Evolutionary conservation across 306 rosid genomes (phyloP).

Genomic region (Prunus padus): DNA sequence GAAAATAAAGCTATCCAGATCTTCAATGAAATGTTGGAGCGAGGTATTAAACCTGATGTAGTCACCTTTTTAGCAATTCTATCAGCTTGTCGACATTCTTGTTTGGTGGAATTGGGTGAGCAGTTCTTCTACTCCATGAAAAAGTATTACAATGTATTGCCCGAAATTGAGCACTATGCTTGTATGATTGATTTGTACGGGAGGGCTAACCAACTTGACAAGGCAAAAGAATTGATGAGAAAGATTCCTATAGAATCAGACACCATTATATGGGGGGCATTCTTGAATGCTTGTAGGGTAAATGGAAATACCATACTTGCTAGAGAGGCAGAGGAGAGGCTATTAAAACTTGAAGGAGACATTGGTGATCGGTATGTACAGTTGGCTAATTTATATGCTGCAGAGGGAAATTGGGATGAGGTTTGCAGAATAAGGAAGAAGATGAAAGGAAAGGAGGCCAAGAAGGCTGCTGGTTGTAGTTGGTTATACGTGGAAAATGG

Average conservation of each 20-base stretch:
- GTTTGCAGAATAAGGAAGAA: conserved; percentile 79
- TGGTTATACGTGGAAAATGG: conserved; percentile 67
- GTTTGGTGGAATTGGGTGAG: conserved; percentile 64
- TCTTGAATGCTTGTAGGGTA: conserved; percentile 65
- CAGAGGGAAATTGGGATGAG: conserved; percentile 74
- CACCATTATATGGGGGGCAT: conserved; percentile 62
- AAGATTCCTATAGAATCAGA: conserved; percentile 56
- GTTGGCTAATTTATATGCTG: conserved; percentile 72
- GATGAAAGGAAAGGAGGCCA: conserved; percentile 71
- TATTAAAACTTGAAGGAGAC: conserved; percentile 42
- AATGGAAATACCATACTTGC: conserved; percentile 52
- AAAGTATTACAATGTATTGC: conserved; percentile 45
- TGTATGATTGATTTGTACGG: conserved; percentile 90
- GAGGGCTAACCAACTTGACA: conserved; percentile 59
- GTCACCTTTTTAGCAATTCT: conserved; percentile 73
- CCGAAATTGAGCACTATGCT: conserved; percentile 67
- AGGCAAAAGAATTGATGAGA: conserved; percentile 52
- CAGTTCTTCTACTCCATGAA: conserved; percentile 55
- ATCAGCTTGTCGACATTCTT: conserved; percentile 70
- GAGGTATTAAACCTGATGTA: conserved; percentile 52
- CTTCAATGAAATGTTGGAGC: conserved; percentile 57
- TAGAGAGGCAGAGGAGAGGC: conserved; percentile 49
- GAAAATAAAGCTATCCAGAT: conserved; percentile 52
- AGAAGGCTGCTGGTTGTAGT: conserved; percentile 71
- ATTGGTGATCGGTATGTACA: conserved; percentile 69